Base-by-base conservation (phyloP, 192 early-diverging fungal species). In the Dissophora ornata region DNA sequence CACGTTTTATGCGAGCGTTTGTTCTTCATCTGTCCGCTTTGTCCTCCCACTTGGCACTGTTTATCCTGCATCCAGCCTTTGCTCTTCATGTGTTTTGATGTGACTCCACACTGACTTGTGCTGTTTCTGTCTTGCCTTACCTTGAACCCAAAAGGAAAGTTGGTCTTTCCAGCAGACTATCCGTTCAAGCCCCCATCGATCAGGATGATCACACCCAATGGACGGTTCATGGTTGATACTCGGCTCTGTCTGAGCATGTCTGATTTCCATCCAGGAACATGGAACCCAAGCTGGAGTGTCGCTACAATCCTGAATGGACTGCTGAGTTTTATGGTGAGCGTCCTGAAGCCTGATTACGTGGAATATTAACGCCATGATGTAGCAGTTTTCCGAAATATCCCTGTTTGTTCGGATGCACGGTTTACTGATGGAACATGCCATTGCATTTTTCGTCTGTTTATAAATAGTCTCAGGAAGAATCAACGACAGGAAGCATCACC, bases 281-380 rank as follows among this genome's bases (percentile, higher is more conserved):
- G 97, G 96, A 99, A 98, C 68, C 96, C 97, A 7, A 92, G 93
- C 51, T 98, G 98, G 98, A 94, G 92, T 55, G 98, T 99, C 11
- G 79, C 95, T 9, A 99, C 98, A 0, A 98, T 99, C 54, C 81
- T 99, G 40, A 98, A 91, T 50, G 98, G 98, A 12, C 81, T 98
- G 57, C 82, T 99, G 41, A 94, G 92, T 49, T 99, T 99, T 75
- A 99, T 99, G 98, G 92, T 96, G 45, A 38, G 13, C 36, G 7
- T 38, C 36, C 36, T 38, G 36, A 6, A 13, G 36, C n/a, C n/a
- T n/a, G n/a, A n/a, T n/a, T n/a, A n/a, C n/a, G n/a, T n/a, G n/a
- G n/a, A n/a, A n/a, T n/a, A n/a, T n/a, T n/a, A n/a, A n/a, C n/a
- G n/a, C n/a, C n/a, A n/a, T n/a, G n/a, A n/a, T n/a, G n/a, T n/a